Conservation (phyloP, 2,329 filamentous ascomycete genomes). For the Akanthomyces lecanii region DNA sequence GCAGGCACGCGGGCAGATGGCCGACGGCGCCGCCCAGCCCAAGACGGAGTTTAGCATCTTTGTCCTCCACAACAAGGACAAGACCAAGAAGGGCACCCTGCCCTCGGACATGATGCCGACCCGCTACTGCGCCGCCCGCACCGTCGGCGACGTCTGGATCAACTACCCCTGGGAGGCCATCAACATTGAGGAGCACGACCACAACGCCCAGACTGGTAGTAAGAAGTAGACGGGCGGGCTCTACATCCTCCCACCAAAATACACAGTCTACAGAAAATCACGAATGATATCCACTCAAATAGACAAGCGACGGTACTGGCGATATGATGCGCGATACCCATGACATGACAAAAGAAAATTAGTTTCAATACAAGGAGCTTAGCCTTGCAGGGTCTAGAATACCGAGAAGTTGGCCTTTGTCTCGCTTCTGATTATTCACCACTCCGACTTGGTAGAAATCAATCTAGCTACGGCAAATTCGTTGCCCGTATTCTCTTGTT, state of each 20-base stretch:
- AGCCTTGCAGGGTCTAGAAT: background rate
- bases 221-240: background rate
- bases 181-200: slow-evolving; percentile 90
- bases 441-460: background rate
- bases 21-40: slow-evolving; percentile 56
- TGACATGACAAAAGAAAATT: slow-evolving; percentile 3
- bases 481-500: background rate
- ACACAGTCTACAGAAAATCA: background rate
- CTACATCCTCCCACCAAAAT: background rate
- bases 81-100: slow-evolving; percentile 85
- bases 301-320: background rate
- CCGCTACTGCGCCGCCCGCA: slow-evolving; percentile 80
- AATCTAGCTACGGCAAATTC: background rate
- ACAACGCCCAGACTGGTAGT: background rate
- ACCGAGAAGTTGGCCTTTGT: background rate
- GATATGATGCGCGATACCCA: slow-evolving; percentile 6
- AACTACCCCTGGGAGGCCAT: slow-evolving; percentile 98
- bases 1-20: slow-evolving; percentile 68
- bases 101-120: slow-evolving; percentile 72
- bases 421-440: background rate
- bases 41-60: slow-evolving; percentile 92
- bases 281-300: slow-evolving; percentile 7
- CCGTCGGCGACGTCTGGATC: slow-evolving; percentile 94
- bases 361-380: background rate
- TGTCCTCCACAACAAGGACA: slow-evolving; percentile 98